A percentile compares a stretch with the other conserved stretches of the same genome.
phyloP scores from a whole-genome alignment of 2,329 filamentous ascomycete species.

The Sporothrix brasiliensis region DNA sequence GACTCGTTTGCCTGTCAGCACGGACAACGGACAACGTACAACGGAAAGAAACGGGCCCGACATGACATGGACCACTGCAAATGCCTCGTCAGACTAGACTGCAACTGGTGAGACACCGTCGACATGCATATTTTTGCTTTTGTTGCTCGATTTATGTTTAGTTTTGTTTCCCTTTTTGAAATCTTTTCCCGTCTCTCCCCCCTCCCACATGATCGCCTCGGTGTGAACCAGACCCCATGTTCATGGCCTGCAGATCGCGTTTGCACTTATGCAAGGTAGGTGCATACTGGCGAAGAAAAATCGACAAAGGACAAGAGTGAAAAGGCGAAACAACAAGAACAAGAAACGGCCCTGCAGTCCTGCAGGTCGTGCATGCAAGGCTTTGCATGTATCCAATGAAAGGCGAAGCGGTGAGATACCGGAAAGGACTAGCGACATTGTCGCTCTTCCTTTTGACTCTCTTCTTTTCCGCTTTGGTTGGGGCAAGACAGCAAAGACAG shows the following conservation, averaged over 20 bases:
- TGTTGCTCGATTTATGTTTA: neutral
- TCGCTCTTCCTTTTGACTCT: neutral
- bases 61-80: neutral
- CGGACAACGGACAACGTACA: neutral
- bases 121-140: conserved; percentile 1
- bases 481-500: too few species aligned
- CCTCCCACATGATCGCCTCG: neutral
- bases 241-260: conserved; percentile 19
- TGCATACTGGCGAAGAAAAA: conserved; percentile 9
- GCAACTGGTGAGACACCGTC: conserved; percentile 17
- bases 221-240: neutral
- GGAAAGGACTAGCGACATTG: conserved; percentile 25
- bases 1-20: neutral
- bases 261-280: conserved; percentile 22
- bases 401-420: conserved; percentile 27
- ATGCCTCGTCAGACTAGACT: conserved; percentile 12
- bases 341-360: neutral
- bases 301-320: neutral
- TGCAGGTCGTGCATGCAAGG: too few species aligned
- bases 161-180: neutral
- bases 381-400: neutral
- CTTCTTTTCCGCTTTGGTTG: neutral
- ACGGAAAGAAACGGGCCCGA: neutral
- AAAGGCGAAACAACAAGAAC: neutral
- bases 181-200: neutral